Evolutionary conservation across 1,139 yeast species (phyloP).

Genomic region (Geotrichum phurueaensis): DNA sequence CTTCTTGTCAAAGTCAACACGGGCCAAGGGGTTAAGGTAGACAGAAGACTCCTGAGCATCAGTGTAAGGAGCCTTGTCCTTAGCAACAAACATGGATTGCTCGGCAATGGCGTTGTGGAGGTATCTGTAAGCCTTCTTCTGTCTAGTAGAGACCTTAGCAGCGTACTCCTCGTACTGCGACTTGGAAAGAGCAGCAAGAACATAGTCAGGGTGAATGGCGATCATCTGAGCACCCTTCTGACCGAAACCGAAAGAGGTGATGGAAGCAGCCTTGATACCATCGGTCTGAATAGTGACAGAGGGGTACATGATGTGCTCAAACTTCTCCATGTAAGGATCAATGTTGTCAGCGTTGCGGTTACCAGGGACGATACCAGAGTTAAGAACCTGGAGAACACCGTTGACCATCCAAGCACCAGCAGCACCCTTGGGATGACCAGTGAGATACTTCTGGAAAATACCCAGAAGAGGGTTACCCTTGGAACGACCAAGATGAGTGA

Average conservation of each 20-base stretch:
- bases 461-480: conserved; percentile 97
- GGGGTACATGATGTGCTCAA: conserved; percentile 86
- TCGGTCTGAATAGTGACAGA: conserved; percentile 90
- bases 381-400: conserved; percentile 91
- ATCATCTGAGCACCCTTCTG: conserved; percentile 98
- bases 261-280: conserved; percentile 94
- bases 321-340: conserved; percentile 75
- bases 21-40: conserved; percentile 92
- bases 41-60: conserved; percentile 84
- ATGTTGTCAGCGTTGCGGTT: conserved; percentile 97
- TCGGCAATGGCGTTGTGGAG: conserved; percentile 92
- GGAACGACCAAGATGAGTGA: conserved; percentile 90
- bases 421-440: conserved; percentile 99
- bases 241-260: conserved; percentile 97
- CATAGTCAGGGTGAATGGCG: conserved; percentile 87
- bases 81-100: conserved; percentile 87
- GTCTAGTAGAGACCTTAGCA: conserved; percentile 67
- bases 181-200: conserved; percentile 74
- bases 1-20: conserved; percentile 53
- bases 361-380: conserved; percentile 95
- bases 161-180: conserved; percentile 64
- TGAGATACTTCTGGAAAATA: conserved; percentile 96
- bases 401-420: conserved; percentile 99
- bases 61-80: conserved; percentile 86
- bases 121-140: conserved; percentile 88